These are phyloP conservation scores for Lentithecium fluviatile DNA, from an alignment of 495 filamentous ascomycete species.

Conservation along the genomic window DNA sequence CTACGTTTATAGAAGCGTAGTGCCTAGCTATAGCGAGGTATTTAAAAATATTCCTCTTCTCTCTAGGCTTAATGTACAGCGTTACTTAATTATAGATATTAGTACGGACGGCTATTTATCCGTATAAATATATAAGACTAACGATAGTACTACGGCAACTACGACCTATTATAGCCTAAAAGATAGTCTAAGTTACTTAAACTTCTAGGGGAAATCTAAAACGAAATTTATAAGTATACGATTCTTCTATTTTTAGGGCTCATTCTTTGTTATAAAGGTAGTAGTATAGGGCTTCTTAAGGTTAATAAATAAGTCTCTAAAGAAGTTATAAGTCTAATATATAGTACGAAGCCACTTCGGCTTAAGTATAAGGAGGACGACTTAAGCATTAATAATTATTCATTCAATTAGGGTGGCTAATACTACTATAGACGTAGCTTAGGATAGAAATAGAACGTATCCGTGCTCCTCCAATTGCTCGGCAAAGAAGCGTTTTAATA, in stretches of 20 bases:
- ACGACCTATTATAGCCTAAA: slow-evolving; percentile 11
- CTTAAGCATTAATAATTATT: slow-evolving; percentile 21
- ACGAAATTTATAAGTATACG: slow-evolving; percentile 12
- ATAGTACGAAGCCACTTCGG: slow-evolving; percentile 9
- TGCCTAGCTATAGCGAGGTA: not conserved
- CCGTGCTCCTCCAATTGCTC: slow-evolving; percentile 11
- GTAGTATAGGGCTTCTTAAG: slow-evolving; percentile 15
- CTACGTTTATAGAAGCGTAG: slow-evolving; percentile 8
- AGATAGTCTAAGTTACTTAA: slow-evolving; percentile 11
- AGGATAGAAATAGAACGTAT: slow-evolving; percentile 18
- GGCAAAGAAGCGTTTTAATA: slow-evolving; percentile 12
- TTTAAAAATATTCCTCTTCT: slow-evolving; percentile 7
- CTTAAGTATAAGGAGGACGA: slow-evolving; percentile 18
- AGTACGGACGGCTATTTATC: slow-evolving; percentile 6
- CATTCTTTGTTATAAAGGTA: slow-evolving; percentile 4
- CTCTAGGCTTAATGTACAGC: not conserved
- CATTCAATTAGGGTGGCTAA: slow-evolving; percentile 11
- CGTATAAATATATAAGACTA: slow-evolving; percentile 11
- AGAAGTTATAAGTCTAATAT: slow-evolving; percentile 18
- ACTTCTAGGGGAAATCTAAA: slow-evolving; percentile 12
- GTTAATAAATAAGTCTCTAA: slow-evolving; percentile 7
- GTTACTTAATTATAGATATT: slow-evolving; percentile 6
- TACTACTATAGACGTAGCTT: slow-evolving; percentile 11
- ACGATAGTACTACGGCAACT: slow-evolving; percentile 10
- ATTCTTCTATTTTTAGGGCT: slow-evolving; percentile 18